These are phyloP conservation scores for Aurantiochytrium sp. DNA, from an alignment of 108 stramenopile species.

Conservation along the genomic window DNA sequence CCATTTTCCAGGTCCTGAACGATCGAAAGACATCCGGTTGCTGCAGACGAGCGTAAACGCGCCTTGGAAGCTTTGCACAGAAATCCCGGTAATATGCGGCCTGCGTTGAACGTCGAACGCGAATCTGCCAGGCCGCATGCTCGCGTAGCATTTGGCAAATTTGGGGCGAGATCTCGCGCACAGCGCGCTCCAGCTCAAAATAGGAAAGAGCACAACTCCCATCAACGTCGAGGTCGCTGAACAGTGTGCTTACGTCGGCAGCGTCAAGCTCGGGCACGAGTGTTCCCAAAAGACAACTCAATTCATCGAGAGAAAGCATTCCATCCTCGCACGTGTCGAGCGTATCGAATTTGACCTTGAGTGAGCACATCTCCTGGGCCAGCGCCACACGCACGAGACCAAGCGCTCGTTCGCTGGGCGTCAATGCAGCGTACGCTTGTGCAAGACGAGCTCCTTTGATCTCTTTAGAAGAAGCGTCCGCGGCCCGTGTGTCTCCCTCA, in stretches of 20 bases:
- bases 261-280: neutral
- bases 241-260: neutral
- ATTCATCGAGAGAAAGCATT: neutral
- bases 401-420: neutral
- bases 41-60: neutral
- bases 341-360: neutral
- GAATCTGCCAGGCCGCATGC: neutral
- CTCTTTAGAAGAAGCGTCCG: neutral
- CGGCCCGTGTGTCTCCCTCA: too few species aligned
- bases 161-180: neutral
- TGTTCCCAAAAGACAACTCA: neutral
- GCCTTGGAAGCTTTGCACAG: neutral
- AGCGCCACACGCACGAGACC: neutral
- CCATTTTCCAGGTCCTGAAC: neutral
- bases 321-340: neutral
- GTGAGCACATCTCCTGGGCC: neutral
- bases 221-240: neutral
- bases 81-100: neutral
- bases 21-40: neutral
- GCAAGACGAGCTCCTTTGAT: neutral
- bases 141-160: neutral
- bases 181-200: neutral
- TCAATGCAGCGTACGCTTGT: neutral
- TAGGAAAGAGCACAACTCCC: neutral
- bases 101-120: neutral